Evolutionary conservation across 202 grass and related monocot genomes (phyloP).

Genomic region (Carex arenaria): DNA sequence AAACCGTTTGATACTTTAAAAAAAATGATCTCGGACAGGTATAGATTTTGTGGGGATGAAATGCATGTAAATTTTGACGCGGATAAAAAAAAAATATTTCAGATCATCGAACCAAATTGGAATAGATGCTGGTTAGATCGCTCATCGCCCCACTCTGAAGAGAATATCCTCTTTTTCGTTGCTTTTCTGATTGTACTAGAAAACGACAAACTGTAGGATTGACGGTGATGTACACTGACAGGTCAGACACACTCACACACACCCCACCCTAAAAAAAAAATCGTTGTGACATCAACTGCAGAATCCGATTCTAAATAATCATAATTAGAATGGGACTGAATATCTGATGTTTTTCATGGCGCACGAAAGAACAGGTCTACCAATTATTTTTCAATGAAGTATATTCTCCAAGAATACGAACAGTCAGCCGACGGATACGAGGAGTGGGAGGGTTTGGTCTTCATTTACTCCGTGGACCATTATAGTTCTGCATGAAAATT

Average conservation of each 20-base stretch:
- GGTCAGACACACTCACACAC: neutral
- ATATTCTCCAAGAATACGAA: neutral
- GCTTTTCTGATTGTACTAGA: neutral
- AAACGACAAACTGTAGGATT: neutral
- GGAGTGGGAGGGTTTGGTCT: neutral
- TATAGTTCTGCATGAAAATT: neutral
- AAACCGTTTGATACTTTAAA: no score
- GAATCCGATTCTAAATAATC: neutral
- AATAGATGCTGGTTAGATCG: no score
- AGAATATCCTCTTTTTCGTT: neutral
- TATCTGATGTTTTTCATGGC: neutral
- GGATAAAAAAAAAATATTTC: no score
- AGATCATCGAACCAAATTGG: no score
- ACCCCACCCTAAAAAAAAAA: neutral
- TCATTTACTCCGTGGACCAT: neutral
- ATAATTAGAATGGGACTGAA: neutral
- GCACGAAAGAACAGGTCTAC: neutral
- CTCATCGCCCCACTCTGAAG: neutral
- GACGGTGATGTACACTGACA: neutral
- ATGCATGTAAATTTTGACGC: no score
- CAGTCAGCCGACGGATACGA: neutral
- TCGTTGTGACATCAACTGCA: no score
- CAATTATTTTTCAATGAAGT: neutral
- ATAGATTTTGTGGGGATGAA: no score
- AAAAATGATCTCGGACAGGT: no score